Evolutionary conservation across 768 basidiomycete genomes (phyloP).

Genomic region (Cyclocybe aegerita): DNA sequence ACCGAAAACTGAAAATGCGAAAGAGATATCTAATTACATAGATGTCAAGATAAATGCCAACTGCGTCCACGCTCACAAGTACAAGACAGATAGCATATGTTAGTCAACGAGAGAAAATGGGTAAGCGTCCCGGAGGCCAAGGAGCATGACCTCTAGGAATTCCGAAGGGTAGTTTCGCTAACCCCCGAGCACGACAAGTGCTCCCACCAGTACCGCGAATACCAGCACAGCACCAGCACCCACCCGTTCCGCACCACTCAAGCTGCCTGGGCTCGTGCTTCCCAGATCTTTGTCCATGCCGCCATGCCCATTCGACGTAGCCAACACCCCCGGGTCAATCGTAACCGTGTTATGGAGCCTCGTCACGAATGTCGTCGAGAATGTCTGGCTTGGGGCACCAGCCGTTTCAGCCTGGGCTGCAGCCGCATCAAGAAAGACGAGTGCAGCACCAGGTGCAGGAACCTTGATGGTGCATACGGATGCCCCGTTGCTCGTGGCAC

Average conservation of each 20-base stretch:
- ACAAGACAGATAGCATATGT: too few species aligned
- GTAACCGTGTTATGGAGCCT: constrained; percentile 51
- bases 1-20: too few species aligned
- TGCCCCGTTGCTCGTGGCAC: neutral
- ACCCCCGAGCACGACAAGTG: too few species aligned
- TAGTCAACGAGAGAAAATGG: too few species aligned
- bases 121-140: too few species aligned
- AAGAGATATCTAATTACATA: too few species aligned
- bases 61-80: too few species aligned
- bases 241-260: constrained; percentile 8
- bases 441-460: constrained; percentile 65
- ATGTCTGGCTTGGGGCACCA: constrained; percentile 39
- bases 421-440: constrained; percentile 61
- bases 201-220: too few species aligned
- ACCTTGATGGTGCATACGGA: constrained; percentile 54
- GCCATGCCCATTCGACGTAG: constrained; percentile 59
- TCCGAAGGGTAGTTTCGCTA: too few species aligned
- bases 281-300: constrained; percentile 24
- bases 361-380: constrained; percentile 52
- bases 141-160: too few species aligned
- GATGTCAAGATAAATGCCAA: too few species aligned
- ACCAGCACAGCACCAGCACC: too few species aligned
- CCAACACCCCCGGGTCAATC: constrained; percentile 51
- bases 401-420: constrained; percentile 34
- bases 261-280: constrained; percentile 36